These are phyloP conservation scores for Oleoguttula mirabilis DNA, from an alignment of 495 filamentous ascomycete genomes.

Conservation along the genomic window DNA sequence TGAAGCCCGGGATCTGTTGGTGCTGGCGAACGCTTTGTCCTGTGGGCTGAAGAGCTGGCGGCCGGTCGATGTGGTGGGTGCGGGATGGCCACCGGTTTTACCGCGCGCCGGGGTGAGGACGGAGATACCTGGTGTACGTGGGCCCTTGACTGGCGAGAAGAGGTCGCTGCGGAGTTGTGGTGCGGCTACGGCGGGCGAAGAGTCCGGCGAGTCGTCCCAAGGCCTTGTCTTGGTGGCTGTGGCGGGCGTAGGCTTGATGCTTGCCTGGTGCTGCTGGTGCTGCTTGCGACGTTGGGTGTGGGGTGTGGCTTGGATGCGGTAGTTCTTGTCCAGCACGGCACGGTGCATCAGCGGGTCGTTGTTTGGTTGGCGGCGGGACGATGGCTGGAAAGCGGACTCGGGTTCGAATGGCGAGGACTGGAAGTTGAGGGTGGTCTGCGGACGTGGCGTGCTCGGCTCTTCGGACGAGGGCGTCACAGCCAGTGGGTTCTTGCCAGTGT, in stretches of 20 bases:
- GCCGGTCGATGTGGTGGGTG: slow-evolving; percentile 28
- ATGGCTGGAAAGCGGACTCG: slow-evolving; percentile 21
- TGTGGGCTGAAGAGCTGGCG: slow-evolving; percentile 18
- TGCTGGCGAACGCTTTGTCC: slow-evolving; percentile 21
- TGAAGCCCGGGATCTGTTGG: slow-evolving; percentile 52
- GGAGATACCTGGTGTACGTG: slow-evolving; percentile 61
- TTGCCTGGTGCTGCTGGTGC: slow-evolving; percentile 24
- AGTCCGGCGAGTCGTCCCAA: slow-evolving; percentile 51
- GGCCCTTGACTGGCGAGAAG: slow-evolving; percentile 55
- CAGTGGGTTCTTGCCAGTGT: slow-evolving; percentile 23
- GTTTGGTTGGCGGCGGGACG: slow-evolving; percentile 23
- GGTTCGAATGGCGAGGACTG: slow-evolving; percentile 30
- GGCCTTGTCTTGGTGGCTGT: slow-evolving; percentile 28
- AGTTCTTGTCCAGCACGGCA: slow-evolving; percentile 73
- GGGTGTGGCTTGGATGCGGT: slow-evolving; percentile 84
- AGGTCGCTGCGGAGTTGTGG: slow-evolving; percentile 75
- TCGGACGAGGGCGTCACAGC: slow-evolving; percentile 33
- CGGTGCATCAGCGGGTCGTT: slow-evolving; percentile 72
- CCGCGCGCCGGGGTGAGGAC: slow-evolving; percentile 39
- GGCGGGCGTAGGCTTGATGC: slow-evolving; percentile 13
- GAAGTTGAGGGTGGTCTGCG: slow-evolving; percentile 16
- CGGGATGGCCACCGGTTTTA: slow-evolving; percentile 19
- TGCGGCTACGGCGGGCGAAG: slow-evolving; percentile 63
- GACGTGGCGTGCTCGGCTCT: slow-evolving; percentile 35
- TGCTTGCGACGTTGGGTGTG: slow-evolving; percentile 39